Evolutionary conservation across 352 stramenopile genomes (phyloP), one percentile per base, ranked within the genome.

Genomic region (Phytophthora multivora): DNA sequence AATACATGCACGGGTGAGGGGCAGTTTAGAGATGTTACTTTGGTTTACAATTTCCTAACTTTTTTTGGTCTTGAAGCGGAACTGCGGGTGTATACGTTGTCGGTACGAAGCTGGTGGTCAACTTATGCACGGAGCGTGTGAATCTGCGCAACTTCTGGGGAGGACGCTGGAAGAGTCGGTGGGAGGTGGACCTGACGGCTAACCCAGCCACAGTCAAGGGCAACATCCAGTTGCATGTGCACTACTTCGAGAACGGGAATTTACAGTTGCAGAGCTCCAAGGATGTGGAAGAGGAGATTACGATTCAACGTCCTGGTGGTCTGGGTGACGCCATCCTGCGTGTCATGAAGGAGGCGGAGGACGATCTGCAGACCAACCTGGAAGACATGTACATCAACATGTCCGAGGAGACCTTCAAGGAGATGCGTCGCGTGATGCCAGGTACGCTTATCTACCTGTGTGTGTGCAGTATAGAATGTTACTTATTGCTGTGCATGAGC

Each of bases 201-300:
- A 80, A 85, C 33, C 81, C 75, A 0, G 40, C 80, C 16, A 60
- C 45, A 3, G 55, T 91, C 10, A 69, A 69, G 23, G 89, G 90
- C 50, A 79, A 52, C 19, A 91, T 97, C 51, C 63, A 86, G 50
- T 69, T 98, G 35, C 89, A 93, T 55, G 91, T 95, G 25, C 95
- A 98, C 73, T 98, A 98, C 77, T 98, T 98, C 79, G 95, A 98
- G 79, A 97, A 98, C 72, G 95, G 93, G 28, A 98, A 98, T 63
- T 72, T 98, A 43, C 93, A 98, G 77, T 64, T 98, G 38, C 84
- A 96, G 60, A 93, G 76, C 46, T 69, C 75, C 54, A 97, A 96
- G 61, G 50, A 71, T 3, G 59, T 97, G 23, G 75, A 84, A 13
- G 71, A 90, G 21, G 75, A 80, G 33, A 63, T 94, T 12, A 57